Conservation (phyloP, 2,329 filamentous ascomycete species). For the Fusarium tanahbumbuense region DNA sequence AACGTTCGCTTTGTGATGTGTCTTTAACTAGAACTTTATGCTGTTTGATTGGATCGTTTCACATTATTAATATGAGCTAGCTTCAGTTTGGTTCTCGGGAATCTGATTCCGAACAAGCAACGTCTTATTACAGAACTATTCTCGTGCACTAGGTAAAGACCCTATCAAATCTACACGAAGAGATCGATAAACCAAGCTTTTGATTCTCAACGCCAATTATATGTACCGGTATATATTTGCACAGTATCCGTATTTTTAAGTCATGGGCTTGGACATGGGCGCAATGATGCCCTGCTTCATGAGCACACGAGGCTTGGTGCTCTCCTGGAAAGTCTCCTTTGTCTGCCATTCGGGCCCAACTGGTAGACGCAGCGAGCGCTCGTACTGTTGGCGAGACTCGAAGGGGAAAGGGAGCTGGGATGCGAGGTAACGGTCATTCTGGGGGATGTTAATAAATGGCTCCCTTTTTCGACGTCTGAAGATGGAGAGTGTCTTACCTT, state of each 20-base stretch:
- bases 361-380: conserved; percentile 85
- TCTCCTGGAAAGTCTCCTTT: conserved; percentile 92
- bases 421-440: conserved; percentile 90
- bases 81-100: not conserved
- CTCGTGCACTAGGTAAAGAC: not conserved
- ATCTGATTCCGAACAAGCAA: not conserved
- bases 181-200: conserved; percentile 14
- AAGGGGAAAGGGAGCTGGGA: conserved; percentile 88
- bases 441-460: conserved; percentile 9
- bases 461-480: not conserved
- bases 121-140: not conserved
- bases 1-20: not conserved
- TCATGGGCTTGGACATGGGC: conserved; percentile 82
- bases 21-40: not conserved
- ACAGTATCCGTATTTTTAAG: conserved; percentile 40
- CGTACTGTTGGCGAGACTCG: conserved; percentile 89
- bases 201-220: conserved; percentile 30
- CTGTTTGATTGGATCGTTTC: not conserved
- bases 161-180: not conserved
- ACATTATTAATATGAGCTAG: not conserved
- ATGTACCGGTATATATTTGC: conserved; percentile 6
- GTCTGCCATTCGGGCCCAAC: conserved; percentile 96
- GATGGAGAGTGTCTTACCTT: conserved; percentile 69
- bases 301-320: conserved; percentile 88
- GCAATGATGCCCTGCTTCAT: conserved; percentile 91